A percentile compares a stretch with the other conserved stretches of the same genome.
phyloP scores from a whole-genome alignment of 2,329 filamentous ascomycete genomes.

The Aureobasidium sp. region DNA sequence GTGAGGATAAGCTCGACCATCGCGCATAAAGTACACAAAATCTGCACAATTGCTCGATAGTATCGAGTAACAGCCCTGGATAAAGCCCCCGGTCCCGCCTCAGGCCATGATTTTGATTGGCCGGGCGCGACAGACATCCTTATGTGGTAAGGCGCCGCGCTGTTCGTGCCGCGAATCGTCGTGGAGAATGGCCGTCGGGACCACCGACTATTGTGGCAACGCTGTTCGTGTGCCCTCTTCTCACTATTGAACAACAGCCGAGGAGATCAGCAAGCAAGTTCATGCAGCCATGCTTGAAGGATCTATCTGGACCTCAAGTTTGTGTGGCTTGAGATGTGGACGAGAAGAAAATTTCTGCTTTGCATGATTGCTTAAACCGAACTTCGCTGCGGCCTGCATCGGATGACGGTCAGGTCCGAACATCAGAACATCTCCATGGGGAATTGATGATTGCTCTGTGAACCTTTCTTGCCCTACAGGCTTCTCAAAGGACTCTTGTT shows the following conservation, averaged over 20 bases:
- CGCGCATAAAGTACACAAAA: background rate
- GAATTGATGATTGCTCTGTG: background rate
- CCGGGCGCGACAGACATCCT: background rate
- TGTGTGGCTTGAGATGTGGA: background rate
- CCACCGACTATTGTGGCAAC: background rate
- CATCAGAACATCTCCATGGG: background rate
- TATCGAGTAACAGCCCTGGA: constrained; percentile 11
- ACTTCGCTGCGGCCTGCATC: background rate
- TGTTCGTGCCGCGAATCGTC: constrained; percentile 7
- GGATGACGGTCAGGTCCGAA: constrained; percentile 1
- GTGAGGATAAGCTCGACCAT: background rate
- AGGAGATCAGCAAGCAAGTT: background rate
- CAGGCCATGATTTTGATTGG: background rate
- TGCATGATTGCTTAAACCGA: background rate
- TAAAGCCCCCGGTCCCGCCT: constrained; percentile 1
- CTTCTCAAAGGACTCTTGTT: no score
- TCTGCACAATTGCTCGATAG: constrained; percentile 10
- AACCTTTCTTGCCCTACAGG: no score
- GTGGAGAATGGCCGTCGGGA: background rate
- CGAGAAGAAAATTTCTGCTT: background rate
- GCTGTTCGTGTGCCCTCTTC: background rate
- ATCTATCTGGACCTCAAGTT: background rate
- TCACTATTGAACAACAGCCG: background rate
- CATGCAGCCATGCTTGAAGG: background rate
- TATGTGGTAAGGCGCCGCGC: constrained; percentile 1